A percentile compares a stretch with the other conserved stretches of the same genome.
Conservation (phyloP, 2,329 filamentous ascomycete genomes). For the Fusarium coffeatum region DNA sequence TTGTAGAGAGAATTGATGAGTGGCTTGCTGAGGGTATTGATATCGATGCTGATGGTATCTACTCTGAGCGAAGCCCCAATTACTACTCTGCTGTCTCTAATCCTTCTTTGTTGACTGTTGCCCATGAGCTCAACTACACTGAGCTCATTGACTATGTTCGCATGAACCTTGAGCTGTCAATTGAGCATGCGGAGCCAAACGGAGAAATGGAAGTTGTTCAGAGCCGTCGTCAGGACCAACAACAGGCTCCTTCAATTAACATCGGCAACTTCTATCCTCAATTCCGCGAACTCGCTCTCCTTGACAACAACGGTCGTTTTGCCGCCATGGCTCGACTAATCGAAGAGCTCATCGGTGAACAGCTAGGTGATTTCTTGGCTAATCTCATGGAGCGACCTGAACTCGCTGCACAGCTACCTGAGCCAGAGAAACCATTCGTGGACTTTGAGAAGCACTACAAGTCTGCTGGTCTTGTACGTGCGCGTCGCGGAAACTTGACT, state of each 20-base stretch:
- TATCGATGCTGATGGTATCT: constrained; percentile 21
- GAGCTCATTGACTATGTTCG: constrained; percentile 4
- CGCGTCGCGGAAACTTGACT: constrained; percentile 17
- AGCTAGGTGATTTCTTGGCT: constrained; percentile 10
- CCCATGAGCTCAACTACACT: constrained; percentile 13
- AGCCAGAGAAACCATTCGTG: background rate
- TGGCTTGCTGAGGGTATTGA: constrained; percentile 24
- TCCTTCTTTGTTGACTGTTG: constrained; percentile 4
- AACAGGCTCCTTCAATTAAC: background rate
- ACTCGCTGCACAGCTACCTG: background rate
- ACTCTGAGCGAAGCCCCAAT: constrained; percentile 16
- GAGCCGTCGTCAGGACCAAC: constrained; percentile 17
- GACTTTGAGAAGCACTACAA: constrained; percentile 15
- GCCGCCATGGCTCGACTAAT: constrained; percentile 21
- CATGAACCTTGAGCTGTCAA: constrained; percentile 14
- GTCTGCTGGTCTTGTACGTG: constrained; percentile 14
- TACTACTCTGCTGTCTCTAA: constrained; percentile 24
- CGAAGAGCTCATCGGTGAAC: constrained; percentile 5
- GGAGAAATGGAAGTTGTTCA: constrained; percentile 22
- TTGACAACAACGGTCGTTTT: constrained; percentile 4
- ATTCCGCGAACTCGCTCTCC: constrained; percentile 7
- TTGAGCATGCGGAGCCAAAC: constrained; percentile 15
- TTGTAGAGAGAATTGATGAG: constrained; percentile 10
- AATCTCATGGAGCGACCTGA: constrained; percentile 21
- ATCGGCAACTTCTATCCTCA: constrained; percentile 22